Base-by-base conservation (phyloP, 495 filamentous ascomycete genomes). In the Talaromyces liani region DNA sequence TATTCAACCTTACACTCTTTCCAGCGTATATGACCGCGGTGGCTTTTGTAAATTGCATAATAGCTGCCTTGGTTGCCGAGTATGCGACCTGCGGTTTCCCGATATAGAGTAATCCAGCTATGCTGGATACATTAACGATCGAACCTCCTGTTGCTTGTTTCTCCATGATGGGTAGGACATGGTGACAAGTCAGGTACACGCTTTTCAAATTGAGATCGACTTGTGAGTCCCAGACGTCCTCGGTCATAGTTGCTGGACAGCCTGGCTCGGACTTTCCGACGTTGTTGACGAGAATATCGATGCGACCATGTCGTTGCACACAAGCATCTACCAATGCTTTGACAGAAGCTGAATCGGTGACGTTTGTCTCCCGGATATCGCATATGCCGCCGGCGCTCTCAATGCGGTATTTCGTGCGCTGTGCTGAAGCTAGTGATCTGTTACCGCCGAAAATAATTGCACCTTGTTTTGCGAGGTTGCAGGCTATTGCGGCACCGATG, bases 271-370 rank as follows among this genome's bases (percentile, higher is more conserved):
- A 77, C 20, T 68, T 64, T 6, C 82, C 83, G 0, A 85, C 82
- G 63, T 83, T 84, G 65, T 83, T 84, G 12, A 85, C 70, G 4
- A 86, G 73, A 41, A 86, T 82, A 63, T 86, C 82, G 18, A 86
- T 82, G 1, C 82, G 72, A 31, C 79, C 80, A 61, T 84, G 70
- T 39, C 74, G 78, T 6, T 58, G 66, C 65, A 83, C 71, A 64
- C 80, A 83, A 1, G 68, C 67, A 22, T 81, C 75, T 0, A 84
- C 75, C 0, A 85, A 69, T 8, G 66, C 68, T 61, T 79, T 67
- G 16, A 80, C 73, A 10, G 79, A 76, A 0, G 61, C 53, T 1
- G 73, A 72, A 27, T 71, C 72, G n/a, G 80, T 83, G 27, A 78
- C 80, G 67, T 84, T 75, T 2, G 75, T 77, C 29, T 72, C 49